These are phyloP conservation scores for Candida endomychidarum DNA, from an alignment of 805 yeast species.

Conservation along the genomic window DNA sequence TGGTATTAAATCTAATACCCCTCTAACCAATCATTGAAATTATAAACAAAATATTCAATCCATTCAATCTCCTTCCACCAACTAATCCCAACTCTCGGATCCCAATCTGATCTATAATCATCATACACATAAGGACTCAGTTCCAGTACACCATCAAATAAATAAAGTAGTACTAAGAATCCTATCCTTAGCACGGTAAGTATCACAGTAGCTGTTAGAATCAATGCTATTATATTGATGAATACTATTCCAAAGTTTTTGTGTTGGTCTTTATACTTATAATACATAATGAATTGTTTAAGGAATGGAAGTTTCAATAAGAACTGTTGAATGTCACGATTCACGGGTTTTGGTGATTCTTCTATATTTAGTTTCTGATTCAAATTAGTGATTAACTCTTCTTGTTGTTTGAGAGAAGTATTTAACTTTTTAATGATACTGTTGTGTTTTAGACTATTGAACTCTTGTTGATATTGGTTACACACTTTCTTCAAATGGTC, in stretches of 20 bases:
- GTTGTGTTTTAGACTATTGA: slow-evolving; percentile 14
- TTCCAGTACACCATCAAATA: neutral
- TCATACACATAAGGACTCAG: slow-evolving; percentile 13
- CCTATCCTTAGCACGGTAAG: slow-evolving; percentile 19
- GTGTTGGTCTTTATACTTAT: slow-evolving; percentile 25
- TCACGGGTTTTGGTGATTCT: neutral
- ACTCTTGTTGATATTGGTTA: slow-evolving; percentile 18
- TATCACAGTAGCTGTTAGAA: slow-evolving; percentile 21
- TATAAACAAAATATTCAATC: slow-evolving; percentile 28
- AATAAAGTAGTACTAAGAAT: slow-evolving; percentile 7
- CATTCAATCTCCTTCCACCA: slow-evolving; percentile 36
- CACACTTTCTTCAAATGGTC: slow-evolving; percentile 20
- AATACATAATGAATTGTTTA: slow-evolving; percentile 27
- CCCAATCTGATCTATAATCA: slow-evolving; percentile 9
- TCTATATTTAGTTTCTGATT: slow-evolving; percentile 17
- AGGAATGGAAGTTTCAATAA: slow-evolving; percentile 28
- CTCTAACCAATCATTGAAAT: slow-evolving; percentile 16
- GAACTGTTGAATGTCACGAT: slow-evolving; percentile 16
- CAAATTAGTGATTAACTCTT: slow-evolving; percentile 19
- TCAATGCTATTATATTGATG: slow-evolving; percentile 22
- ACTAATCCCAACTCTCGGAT: slow-evolving; percentile 11
- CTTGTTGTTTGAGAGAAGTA: slow-evolving; percentile 22
- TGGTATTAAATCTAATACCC: slow-evolving; percentile 6
- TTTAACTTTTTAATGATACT: slow-evolving; percentile 16
- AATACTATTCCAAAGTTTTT: slow-evolving; percentile 20